Conservation (phyloP, 192 early-diverging fungal genomes). For the Pilobolus umbonatus region DNA sequence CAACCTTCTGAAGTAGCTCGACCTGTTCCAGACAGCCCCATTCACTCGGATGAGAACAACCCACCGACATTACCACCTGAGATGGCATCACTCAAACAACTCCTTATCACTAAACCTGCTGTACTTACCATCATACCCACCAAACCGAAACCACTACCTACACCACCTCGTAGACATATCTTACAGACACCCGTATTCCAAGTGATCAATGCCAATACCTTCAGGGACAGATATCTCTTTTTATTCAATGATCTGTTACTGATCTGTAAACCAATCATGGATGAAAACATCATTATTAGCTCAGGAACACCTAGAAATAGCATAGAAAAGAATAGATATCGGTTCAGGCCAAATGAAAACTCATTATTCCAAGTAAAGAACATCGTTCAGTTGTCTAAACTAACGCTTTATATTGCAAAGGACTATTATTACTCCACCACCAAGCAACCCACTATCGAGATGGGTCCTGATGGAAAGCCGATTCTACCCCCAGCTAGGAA, state of each 20-base stretch:
- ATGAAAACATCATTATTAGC: constrained; percentile 36
- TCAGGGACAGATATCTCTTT: constrained; percentile 66
- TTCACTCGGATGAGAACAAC: not conserved
- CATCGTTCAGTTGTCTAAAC: constrained; percentile 43
- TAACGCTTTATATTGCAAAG: constrained; percentile 38
- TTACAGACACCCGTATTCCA: constrained; percentile 57
- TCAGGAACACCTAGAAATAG: not conserved
- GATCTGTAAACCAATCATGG: constrained; percentile 59
- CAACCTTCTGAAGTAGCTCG: not conserved
- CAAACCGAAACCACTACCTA: not conserved
- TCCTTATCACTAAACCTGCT: not conserved
- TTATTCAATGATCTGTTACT: constrained; percentile 60
- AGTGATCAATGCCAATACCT: constrained; percentile 59
- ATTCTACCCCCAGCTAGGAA: constrained; percentile 37
- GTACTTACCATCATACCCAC: no score
- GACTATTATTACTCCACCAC: constrained; percentile 16
- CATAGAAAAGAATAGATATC: constrained; percentile 8
- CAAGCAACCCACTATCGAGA: not conserved
- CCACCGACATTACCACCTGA: not conserved
- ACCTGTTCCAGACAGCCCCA: not conserved
- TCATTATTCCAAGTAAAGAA: constrained; percentile 52
- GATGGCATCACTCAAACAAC: not conserved
- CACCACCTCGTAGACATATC: constrained; percentile 44
- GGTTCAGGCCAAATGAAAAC: constrained; percentile 34
- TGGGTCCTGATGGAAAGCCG: constrained; percentile 1